These are phyloP conservation scores for Cicer judaicum DNA, from an alignment of 306 rosid genomes.

Conservation along the genomic window DNA sequence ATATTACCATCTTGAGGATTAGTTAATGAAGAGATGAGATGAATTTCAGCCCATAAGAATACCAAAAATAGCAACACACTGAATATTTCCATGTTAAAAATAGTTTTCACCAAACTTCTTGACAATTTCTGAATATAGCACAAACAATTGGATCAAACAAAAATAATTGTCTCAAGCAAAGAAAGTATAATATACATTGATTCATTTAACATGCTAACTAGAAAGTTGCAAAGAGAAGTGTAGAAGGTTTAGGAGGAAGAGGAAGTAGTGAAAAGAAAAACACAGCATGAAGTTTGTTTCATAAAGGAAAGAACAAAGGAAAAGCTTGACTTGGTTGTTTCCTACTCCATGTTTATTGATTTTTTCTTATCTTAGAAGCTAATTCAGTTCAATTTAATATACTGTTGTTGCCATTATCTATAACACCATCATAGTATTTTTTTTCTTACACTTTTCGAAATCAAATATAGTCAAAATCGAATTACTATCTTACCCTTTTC, in stretches of 20 bases:
- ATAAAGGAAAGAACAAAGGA: constrained; percentile 36
- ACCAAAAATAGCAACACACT: constrained; percentile 57
- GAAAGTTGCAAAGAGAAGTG: constrained; percentile 20
- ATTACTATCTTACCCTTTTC: constrained; percentile 40
- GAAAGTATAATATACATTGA: constrained; percentile 26
- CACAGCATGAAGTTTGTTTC: constrained; percentile 24
- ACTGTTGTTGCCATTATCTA: constrained; percentile 35
- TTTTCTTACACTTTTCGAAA: constrained; percentile 34
- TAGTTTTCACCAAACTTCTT: constrained; percentile 24
- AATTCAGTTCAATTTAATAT: constrained; percentile 27
- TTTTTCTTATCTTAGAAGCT: constrained; percentile 64
- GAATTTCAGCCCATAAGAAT: constrained; percentile 56
- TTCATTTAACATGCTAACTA: constrained; percentile 8
- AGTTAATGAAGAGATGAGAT: constrained; percentile 54
- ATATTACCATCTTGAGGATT: constrained; percentile 67
- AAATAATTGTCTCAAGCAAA: constrained; percentile 17
- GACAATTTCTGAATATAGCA: constrained; percentile 21
- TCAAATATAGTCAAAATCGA: constrained; percentile 27
- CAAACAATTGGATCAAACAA: constrained; percentile 29
- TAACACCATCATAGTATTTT: constrained; percentile 38
- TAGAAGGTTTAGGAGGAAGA: constrained; percentile 19
- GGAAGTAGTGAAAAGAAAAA: constrained; percentile 40
- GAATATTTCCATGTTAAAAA: constrained; percentile 50
- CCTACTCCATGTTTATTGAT: constrained; percentile 44
- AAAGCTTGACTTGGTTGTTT: constrained; percentile 33